Base-by-base conservation (phyloP, 352 stramenopile genomes). In the Phytophthora kernoviae region DNA sequence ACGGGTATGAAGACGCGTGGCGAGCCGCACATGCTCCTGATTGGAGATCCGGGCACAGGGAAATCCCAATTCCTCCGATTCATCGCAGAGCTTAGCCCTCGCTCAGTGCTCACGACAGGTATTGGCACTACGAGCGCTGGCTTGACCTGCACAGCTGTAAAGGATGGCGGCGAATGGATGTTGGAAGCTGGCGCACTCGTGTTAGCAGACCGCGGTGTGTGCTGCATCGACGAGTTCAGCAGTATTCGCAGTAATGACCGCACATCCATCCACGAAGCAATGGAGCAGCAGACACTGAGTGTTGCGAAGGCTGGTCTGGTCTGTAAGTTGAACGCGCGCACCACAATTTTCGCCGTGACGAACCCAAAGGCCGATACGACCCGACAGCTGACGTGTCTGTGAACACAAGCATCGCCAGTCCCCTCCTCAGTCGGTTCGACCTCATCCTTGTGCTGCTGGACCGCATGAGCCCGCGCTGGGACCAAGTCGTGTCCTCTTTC, bases 161-260 rank as follows among this genome's bases (percentile, higher is more conserved):
- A 97, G 55, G 96, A 99, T 59, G 87, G 87, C 10, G 79, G 81
- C 5, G 96, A 99, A 72, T 99, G 97, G 88, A 95, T 96, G 70
- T 79, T 99, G 7, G 97, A 99, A 65, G 96, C 96, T 32, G 96
- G 96, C 10, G 96, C 96, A 9, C 70, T 99, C 7, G 94, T 98
- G 0, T 72, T 98, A 14, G 91, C 90, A 5, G 90, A 96, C 47
- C 70, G 84, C 26, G 94, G 95, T 5, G 83, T 99, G 40, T 99
- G 96, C 66, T 99, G 93, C 66, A 99, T 99, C 68, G 96, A 99
- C 78, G 96, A 99, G 79, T 99, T 99, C 71, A 94, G 87, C 50
- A 97, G 92, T 48, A 99, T 99, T 57, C 88, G 83, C 39, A 90
- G 93, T 53, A 84, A 98, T 64, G 93, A 98, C 66, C 74, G 94